Base-by-base conservation (phyloP, 805 yeast genomes). In the Grigorovia yakushimaensis region DNA sequence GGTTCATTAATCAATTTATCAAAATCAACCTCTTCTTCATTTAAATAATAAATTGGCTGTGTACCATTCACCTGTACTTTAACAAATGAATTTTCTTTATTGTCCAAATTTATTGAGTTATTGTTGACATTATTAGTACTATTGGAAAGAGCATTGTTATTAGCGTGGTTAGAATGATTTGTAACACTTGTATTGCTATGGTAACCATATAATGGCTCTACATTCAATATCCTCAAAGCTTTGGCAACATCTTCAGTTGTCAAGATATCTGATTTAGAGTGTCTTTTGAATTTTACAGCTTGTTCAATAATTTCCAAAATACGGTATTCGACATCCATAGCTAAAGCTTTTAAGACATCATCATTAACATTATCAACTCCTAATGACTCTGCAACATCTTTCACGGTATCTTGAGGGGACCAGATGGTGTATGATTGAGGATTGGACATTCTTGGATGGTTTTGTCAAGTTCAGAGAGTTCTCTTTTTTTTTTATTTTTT, bases 311-410 rank as follows among this genome's bases (percentile, higher is more conserved):
- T 85, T 67, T 93, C 98, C 64, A 91, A 91, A 54, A 93, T 86
- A 52, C 98, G 77, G 64, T 94, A 93, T 68, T 93, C 99, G n/a
- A 93, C 94, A 63, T 93, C 99, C 98, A 93, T 93, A 6, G 99
- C 98, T 51, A 93, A 70, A 52, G 93, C 87, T 60, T 88, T 86
- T 43, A 96, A 84, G 1, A 91, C 95, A 50, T 94, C 98, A 46
- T 91, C 98, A 30, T 87, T 85, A 43, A 93, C 70, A 48, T 71
- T 79, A 3, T 73, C 66, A 36, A 93, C 73, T 1, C 98, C 98
- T 10, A 93, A 71, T 2, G 88, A 77, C 61, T 93, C 98, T 0
- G 97, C 96, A 15, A 87, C 96, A 70, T 93, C 98, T 59, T 82
- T 84, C 24, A 94, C 96, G 0, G 99, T 93, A 64, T 93, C 98